phyloP scores from a whole-genome alignment of 2,329 filamentous ascomycete species.

The Plectosphaerella plurivora region DNA sequence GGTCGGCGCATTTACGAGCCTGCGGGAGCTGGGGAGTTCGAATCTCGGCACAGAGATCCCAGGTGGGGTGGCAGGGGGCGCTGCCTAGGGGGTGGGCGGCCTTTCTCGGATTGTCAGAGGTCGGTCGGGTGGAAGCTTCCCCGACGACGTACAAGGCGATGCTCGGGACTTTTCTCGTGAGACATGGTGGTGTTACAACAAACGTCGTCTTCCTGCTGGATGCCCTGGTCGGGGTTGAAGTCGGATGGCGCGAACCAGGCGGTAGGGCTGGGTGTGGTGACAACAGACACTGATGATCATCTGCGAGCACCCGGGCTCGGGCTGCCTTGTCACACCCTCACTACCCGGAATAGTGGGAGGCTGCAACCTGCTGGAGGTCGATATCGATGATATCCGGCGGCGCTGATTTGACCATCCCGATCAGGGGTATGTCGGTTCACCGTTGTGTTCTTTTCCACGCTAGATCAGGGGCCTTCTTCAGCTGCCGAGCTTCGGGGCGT shows the following conservation, averaged over 20 bases:
- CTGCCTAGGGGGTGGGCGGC: neutral
- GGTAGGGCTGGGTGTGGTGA: neutral
- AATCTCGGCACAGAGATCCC: neutral
- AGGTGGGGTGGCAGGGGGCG: neutral
- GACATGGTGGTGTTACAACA: neutral
- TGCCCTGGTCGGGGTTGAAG: neutral
- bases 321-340: neutral
- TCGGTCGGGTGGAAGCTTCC: neutral
- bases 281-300: neutral
- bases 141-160: neutral
- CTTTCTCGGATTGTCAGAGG: neutral
- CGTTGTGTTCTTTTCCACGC: no score
- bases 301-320: neutral
- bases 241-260: neutral
- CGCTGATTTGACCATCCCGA: neutral
- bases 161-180: neutral
- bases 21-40: neutral
- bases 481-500: no score
- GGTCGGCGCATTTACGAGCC: neutral
- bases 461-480: no score
- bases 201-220: neutral
- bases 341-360: neutral
- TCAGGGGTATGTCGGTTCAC: neutral
- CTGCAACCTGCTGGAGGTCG: neutral
- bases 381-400: no score